Conservation (phyloP, 2,329 filamentous ascomycete species). For the Botryotinia globosa region DNA sequence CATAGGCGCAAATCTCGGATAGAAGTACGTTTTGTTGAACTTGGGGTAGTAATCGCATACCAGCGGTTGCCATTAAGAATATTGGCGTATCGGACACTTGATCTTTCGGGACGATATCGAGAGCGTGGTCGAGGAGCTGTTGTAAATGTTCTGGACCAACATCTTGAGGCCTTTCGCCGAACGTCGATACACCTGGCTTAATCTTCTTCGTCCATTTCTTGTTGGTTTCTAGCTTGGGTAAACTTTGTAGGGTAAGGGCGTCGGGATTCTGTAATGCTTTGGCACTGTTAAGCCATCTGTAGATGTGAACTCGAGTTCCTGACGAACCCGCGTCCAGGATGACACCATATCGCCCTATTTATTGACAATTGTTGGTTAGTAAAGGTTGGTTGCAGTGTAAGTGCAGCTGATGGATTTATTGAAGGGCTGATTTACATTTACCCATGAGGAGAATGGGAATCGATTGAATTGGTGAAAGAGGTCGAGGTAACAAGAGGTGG, state of each 20-base stretch:
- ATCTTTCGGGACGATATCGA: constrained; percentile 70
- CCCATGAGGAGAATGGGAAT: constrained; percentile 15
- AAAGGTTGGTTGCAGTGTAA: neutral
- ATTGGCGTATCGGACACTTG: constrained; percentile 83
- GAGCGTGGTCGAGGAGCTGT: constrained; percentile 75
- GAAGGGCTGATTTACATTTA: constrained; percentile 15
- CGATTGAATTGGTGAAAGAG: neutral
- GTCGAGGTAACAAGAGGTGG: neutral
- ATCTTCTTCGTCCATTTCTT: constrained; percentile 92
- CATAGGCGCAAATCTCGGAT: constrained; percentile 76
- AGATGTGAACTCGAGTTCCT: constrained; percentile 91
- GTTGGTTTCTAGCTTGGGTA: constrained; percentile 81
- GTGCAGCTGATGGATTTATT: neutral
- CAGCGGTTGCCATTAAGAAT: constrained; percentile 92
- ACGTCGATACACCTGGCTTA: constrained; percentile 87
- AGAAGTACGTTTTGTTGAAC: constrained; percentile 71
- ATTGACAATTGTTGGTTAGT: neutral
- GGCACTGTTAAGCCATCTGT: constrained; percentile 82
- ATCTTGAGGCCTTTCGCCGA: constrained; percentile 69
- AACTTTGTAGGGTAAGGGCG: constrained; percentile 57
- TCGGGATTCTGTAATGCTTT: constrained; percentile 62
- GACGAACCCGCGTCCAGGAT: constrained; percentile 98
- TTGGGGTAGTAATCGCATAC: constrained; percentile 81
- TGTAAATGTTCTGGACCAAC: constrained; percentile 82
- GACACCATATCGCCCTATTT: constrained; percentile 71